Conservation (phyloP, 2,329 filamentous ascomycete genomes). For the Gnomoniopsis smithogilvyi region DNA sequence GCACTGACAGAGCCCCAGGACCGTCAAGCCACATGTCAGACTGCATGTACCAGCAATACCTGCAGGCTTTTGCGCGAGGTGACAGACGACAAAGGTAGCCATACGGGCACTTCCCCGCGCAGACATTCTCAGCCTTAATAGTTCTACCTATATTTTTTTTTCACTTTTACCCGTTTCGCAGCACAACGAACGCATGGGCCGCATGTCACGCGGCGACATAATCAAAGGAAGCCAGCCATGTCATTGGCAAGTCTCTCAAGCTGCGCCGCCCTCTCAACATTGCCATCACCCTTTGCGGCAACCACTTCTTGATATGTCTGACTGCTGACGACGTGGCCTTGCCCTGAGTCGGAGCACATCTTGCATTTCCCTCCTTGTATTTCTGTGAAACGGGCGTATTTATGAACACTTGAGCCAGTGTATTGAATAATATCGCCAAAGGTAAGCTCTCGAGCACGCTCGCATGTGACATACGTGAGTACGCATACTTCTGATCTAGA, state of each 20-base stretch:
- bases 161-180: background rate
- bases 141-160: background rate
- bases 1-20: background rate
- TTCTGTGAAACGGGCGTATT: no score
- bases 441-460: background rate
- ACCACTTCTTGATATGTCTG: background rate
- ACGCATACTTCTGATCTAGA: no score
- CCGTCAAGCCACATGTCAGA: slow-evolving; percentile 1
- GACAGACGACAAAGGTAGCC: background rate
- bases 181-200: background rate
- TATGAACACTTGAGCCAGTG: background rate
- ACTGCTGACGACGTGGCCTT: background rate
- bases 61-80: background rate
- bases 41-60: background rate
- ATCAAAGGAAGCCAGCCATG: background rate
- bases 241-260: background rate
- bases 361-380: background rate
- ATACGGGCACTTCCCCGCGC: background rate
- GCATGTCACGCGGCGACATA: background rate
- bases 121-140: background rate
- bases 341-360: background rate
- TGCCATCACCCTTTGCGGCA: background rate
- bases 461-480: background rate
- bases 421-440: background rate
- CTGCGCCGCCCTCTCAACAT: background rate